Evolutionary conservation across 2,329 filamentous ascomycete genomes (phyloP).

Genomic region (Camillea tinctor): DNA sequence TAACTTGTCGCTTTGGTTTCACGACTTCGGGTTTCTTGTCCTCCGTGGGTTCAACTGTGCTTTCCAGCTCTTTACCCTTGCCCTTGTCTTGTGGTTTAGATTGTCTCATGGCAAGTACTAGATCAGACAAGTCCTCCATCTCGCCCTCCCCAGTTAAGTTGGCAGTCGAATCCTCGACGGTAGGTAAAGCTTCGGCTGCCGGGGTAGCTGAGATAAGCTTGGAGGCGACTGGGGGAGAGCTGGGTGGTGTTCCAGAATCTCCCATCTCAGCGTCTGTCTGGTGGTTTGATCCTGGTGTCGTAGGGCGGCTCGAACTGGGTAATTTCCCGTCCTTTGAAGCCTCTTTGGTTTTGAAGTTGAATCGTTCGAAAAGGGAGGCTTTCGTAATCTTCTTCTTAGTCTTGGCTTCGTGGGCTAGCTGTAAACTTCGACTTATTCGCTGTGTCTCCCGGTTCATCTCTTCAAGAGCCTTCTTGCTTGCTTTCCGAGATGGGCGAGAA

Average conservation of each 20-base stretch:
- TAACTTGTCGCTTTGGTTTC: conserved; percentile 46
- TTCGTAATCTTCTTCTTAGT: conserved; percentile 91
- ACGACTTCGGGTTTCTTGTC: conserved; percentile 23
- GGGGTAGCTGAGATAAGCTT: conserved; percentile 23
- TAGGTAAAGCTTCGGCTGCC: conserved; percentile 2
- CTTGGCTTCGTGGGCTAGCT: conserved; percentile 83
- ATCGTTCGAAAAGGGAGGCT: conserved; percentile 76
- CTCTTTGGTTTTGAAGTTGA: conserved; percentile 66
- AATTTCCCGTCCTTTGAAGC: conserved; percentile 34
- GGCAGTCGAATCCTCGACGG: conserved; percentile 6
- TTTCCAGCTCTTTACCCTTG: conserved; percentile 54
- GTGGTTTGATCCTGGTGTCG: conserved; percentile 43
- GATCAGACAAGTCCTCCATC: conserved; percentile 37
- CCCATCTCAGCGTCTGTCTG: conserved; percentile 52
- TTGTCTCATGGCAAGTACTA: conserved; percentile 37
- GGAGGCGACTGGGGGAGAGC: conserved; percentile 55
- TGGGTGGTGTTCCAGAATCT: conserved; percentile 66
- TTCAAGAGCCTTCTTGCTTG: conserved; percentile 90
- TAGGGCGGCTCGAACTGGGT: conserved; percentile 56
- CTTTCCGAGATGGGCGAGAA: conserved; percentile 72
- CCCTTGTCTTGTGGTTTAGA: conserved; percentile 50
- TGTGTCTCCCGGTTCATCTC: conserved; percentile 96
- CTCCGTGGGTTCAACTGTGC: conserved; percentile 28
- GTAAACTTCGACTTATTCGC: conserved; percentile 83
- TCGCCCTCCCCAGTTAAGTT: conserved; percentile 22